Evolutionary conservation across 352 stramenopile genomes (phyloP).

Genomic region (Phytopythium litorale): DNA sequence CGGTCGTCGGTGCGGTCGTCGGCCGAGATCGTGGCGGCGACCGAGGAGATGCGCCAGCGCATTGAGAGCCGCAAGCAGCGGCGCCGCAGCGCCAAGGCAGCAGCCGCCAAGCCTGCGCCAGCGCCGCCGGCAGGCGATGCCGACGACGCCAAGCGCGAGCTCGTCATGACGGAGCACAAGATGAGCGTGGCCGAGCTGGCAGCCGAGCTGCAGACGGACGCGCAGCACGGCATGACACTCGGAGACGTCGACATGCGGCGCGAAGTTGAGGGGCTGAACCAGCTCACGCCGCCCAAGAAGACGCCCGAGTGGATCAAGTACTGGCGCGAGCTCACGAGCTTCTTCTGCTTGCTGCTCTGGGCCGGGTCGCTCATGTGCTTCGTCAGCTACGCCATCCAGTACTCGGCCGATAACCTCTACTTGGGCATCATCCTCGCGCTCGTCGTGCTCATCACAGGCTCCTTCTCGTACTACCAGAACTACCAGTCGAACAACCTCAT

Average conservation of each 20-base stretch:
- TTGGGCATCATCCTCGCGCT: constrained; percentile 40
- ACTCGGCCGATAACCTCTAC: constrained; percentile 44
- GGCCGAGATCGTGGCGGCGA: constrained; percentile 49
- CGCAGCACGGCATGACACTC: constrained; percentile 36
- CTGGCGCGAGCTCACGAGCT: constrained; percentile 50
- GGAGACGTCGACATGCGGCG: constrained; percentile 49
- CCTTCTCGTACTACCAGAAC: constrained; percentile 66
- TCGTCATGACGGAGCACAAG: constrained; percentile 57
- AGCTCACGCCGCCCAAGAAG: constrained; percentile 54
- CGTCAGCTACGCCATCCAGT: constrained; percentile 47
- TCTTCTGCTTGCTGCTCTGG: constrained; percentile 56
- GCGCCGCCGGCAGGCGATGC: background rate
- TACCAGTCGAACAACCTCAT: constrained; percentile 77
- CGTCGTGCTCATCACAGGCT: constrained; percentile 46
- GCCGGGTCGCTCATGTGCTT: constrained; percentile 48
- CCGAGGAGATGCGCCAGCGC: constrained; percentile 51
- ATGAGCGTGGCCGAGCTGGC: constrained; percentile 40
- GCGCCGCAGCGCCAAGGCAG: constrained; percentile 20
- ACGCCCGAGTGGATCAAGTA: constrained; percentile 50
- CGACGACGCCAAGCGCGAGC: constrained; percentile 29
- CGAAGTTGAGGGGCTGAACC: constrained; percentile 39
- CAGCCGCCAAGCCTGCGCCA: background rate
- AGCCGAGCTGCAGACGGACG: constrained; percentile 39
- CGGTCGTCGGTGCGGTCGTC: constrained; percentile 44
- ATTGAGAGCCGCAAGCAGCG: constrained; percentile 42